Evolutionary conservation across 495 filamentous ascomycete species (phyloP).

Genomic region (Evernia prunastri): DNA sequence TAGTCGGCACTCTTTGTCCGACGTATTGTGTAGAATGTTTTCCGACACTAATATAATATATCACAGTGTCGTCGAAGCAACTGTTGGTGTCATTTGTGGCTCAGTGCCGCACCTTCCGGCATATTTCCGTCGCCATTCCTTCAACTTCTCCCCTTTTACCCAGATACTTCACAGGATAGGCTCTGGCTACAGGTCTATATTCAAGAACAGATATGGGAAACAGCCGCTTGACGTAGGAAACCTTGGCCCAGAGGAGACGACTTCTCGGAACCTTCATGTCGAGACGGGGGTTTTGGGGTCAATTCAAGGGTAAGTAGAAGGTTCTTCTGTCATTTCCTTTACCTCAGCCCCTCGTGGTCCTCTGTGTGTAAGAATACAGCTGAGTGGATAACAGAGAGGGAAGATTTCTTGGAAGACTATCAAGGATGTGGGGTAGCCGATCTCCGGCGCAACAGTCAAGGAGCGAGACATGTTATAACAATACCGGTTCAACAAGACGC

Average conservation of each 20-base stretch:
- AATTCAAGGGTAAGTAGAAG: not conserved
- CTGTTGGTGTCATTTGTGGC: constrained; percentile 5
- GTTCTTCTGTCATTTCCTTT: not conserved
- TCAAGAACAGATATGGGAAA: not conserved
- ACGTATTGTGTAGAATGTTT: no score
- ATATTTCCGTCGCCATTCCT: not conserved
- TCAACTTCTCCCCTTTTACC: not conserved
- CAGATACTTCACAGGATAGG: not conserved
- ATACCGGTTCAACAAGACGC: constrained; percentile 6
- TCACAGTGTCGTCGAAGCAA: constrained; percentile 1
- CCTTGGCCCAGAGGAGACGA: not conserved
- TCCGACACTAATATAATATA: not conserved
- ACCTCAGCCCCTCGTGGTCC: not conserved
- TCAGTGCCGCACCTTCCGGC: constrained; percentile 6
- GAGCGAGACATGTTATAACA: not conserved
- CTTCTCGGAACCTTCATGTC: not conserved
- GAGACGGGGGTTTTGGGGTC: constrained; percentile 6
- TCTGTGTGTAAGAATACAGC: not conserved
- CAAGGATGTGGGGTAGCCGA: not conserved
- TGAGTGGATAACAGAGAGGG: constrained; percentile 2
- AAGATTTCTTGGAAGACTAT: not conserved
- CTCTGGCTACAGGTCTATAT: not conserved
- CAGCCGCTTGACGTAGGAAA: not conserved
- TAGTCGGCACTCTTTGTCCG: not conserved
- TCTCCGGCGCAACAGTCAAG: not conserved